Evolutionary conservation across 176 grass and related monocot genomes (phyloP), one percentile per base, ranked within the genome.

Genomic region (Triticum dicoccoides): DNA sequence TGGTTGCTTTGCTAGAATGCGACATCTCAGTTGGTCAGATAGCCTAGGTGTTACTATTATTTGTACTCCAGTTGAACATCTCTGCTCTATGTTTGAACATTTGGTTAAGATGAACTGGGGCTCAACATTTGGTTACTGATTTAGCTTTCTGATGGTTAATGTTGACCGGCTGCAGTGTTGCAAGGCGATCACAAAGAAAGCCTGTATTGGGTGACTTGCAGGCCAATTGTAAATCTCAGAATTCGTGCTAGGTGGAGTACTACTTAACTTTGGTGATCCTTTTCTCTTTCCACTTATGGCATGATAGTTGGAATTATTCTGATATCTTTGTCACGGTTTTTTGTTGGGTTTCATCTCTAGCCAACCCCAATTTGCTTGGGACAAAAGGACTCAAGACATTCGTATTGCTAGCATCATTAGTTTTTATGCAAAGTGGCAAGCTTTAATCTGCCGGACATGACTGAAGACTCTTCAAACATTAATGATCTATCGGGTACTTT

Each of bases 181-280:
- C 92, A 92, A 90, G 87, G 90, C 2, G 65, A 75, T 59, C 93
- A 94, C 85, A 96, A 91, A 82, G 92, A 98, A 81, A 96, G 80
- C 76, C 70, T 96, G 84, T 98, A 91, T 54, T 98, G 93, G 88
- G 96, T 92, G 13, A 94, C 93, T 54, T 98, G 91, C 61, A 89
- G 93, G 74, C 91, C 96, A 47, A 91, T 96, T 91, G 84, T 92
- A 49, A 94, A 98, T 78, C 88, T 96, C 72, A 90, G 96, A 67
- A 92, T 98, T 64, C 90, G 90, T 65, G 92, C 96, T 59, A 96
- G 96, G 96, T 24, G 24, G 24, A 24, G 24, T 94, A 38, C 73
- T 95, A 39, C 74, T 90, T 44, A 76, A 70, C 62, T 82, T 38
- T 21, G 52, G 9, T 17, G 78, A 34, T 4, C 0, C 42, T 9